Percentiles rank a stretch among this genome's conserved stretches.
Conservation (phyloP, 2,329 filamentous ascomycete species). For the Ceratocystis huliohia region DNA sequence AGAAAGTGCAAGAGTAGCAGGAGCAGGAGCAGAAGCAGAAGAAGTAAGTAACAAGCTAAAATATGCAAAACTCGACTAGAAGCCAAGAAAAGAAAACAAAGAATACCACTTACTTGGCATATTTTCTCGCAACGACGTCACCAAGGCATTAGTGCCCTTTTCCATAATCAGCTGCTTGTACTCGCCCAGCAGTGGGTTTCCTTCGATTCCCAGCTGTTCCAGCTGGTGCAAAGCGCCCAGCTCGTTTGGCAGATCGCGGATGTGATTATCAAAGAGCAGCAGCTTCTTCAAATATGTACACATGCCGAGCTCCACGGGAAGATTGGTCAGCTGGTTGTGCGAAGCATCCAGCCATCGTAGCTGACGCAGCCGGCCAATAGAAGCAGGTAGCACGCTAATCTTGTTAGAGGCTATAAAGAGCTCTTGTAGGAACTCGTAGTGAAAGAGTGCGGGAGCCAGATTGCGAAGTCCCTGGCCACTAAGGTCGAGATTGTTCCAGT, state of each 20-base stretch:
- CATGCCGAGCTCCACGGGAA: slow-evolving; percentile 92
- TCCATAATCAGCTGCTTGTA: slow-evolving; percentile 75
- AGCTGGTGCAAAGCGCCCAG: slow-evolving; percentile 79
- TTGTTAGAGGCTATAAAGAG: slow-evolving; percentile 92
- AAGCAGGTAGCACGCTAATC: slow-evolving; percentile 62
- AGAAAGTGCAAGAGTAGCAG: neutral
- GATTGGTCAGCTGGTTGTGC: slow-evolving; percentile 66
- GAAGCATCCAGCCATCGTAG: slow-evolving; percentile 78
- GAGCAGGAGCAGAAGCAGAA: neutral
- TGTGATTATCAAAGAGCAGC: slow-evolving; percentile 79
- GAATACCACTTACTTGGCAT: slow-evolving; percentile 57
- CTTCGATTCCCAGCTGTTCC: slow-evolving; percentile 81
- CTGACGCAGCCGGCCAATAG: slow-evolving; percentile 70
- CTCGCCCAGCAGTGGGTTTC: slow-evolving; percentile 68
- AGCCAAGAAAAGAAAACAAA: neutral
- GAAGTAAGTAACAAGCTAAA: neutral
- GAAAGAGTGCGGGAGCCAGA: slow-evolving; percentile 66
- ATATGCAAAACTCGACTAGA: neutral
- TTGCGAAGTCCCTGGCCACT: slow-evolving; percentile 89
- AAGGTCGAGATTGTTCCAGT: slow-evolving; percentile 88
- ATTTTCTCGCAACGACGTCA: slow-evolving; percentile 70
- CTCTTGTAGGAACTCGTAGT: slow-evolving; percentile 79
- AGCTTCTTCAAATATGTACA: slow-evolving; percentile 81
- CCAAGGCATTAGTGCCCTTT: slow-evolving; percentile 72
- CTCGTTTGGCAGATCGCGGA: slow-evolving; percentile 70